phyloP scores from a whole-genome alignment of 805 yeast genomes.

The Starmerella riodocensis region DNA sequence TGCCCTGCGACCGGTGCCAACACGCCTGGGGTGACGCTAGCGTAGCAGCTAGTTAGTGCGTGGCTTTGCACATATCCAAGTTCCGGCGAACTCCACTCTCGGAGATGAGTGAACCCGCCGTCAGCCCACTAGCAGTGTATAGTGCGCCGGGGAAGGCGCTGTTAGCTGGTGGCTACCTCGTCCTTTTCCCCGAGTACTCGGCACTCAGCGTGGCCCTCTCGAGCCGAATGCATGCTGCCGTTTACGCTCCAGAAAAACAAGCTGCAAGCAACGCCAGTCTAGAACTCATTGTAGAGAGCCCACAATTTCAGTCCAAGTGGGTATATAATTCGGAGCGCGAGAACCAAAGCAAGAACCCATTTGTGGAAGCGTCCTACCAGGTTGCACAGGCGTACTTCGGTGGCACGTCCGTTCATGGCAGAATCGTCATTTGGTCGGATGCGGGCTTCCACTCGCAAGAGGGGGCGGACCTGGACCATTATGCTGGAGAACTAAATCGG shows the following conservation, averaged over 20 bases:
- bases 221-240: constrained; percentile 67
- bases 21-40: no score
- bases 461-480: constrained; percentile 28
- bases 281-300: constrained; percentile 14
- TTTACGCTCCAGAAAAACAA: constrained; percentile 1
- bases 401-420: constrained; percentile 26
- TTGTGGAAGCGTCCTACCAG: constrained; percentile 49
- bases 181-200: constrained; percentile 58
- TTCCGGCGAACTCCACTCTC: no score
- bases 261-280: background rate
- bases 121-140: constrained; percentile 37
- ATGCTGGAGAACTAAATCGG: constrained; percentile 7
- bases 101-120: no score
- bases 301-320: constrained; percentile 23
- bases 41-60: no score
- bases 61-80: no score
- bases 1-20: no score
- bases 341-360: constrained; percentile 44
- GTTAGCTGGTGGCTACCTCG: constrained; percentile 88
- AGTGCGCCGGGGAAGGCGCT: constrained; percentile 96
- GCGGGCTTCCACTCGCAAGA: constrained; percentile 77
- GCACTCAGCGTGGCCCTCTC: constrained; percentile 80
- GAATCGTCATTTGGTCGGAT: constrained; percentile 65
- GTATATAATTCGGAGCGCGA: constrained; percentile 7
- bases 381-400: constrained; percentile 45